Evolutionary conservation across 2,329 filamentous ascomycete species (phyloP).

Genomic region (Leptodontidium sp.): DNA sequence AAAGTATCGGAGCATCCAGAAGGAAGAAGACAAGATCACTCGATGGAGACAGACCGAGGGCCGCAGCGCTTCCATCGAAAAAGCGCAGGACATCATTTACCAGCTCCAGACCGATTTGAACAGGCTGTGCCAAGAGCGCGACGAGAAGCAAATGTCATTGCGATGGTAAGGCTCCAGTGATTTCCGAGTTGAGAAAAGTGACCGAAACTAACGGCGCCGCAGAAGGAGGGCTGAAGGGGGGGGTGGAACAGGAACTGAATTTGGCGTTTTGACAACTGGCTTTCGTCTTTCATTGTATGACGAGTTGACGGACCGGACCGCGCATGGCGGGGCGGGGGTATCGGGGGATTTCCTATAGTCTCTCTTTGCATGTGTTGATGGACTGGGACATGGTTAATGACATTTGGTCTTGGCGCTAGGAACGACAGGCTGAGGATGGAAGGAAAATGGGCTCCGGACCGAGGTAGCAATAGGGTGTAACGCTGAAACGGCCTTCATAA

Average conservation of each 20-base stretch:
- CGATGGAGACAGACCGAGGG: conserved; percentile 66
- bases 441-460: conserved; percentile 27
- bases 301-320: background rate
- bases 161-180: conserved; percentile 23
- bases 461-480: conserved; percentile 40
- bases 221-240: background rate
- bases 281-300: conserved; percentile 5
- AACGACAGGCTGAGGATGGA: conserved; percentile 37
- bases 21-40: conserved; percentile 77
- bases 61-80: conserved; percentile 30
- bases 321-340: background rate
- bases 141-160: conserved; percentile 22
- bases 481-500: conserved; percentile 40
- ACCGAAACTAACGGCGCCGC: conserved; percentile 8
- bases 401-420: conserved; percentile 31
- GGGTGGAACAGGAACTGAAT: background rate
- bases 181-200: background rate
- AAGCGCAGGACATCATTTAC: conserved; percentile 65
- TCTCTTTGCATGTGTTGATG: background rate
- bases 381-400: conserved; percentile 28
- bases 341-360: conserved; percentile 1
- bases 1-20: conserved; percentile 77
- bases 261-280: background rate
- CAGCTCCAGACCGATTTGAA: conserved; percentile 69
- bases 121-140: conserved; percentile 49